These are phyloP conservation scores for Candida pseudoviswanathii DNA, from an alignment of 1,139 yeast species.

Conservation along the genomic window DNA sequence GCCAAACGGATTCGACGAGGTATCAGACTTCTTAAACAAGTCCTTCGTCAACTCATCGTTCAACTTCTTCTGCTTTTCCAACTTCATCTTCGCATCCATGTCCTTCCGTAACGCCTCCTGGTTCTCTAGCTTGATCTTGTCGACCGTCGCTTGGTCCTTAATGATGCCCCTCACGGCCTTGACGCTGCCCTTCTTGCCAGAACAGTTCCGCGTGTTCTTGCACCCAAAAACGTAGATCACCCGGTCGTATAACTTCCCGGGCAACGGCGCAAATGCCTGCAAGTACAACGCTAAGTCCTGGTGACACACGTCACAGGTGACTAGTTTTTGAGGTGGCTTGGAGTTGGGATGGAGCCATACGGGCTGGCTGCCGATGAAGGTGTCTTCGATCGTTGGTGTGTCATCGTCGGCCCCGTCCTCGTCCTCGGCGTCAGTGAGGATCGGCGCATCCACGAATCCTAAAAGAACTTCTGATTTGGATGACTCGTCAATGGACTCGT, in stretches of 20 bases:
- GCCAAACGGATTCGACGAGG: slow-evolving; percentile 33
- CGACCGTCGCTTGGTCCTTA: slow-evolving; percentile 55
- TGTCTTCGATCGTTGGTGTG: slow-evolving; percentile 65
- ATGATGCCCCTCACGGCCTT: slow-evolving; percentile 75
- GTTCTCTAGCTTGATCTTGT: slow-evolving; percentile 38
- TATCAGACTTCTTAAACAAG: slow-evolving; percentile 31
- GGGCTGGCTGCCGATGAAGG: slow-evolving; percentile 81
- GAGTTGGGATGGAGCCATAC: slow-evolving; percentile 57
- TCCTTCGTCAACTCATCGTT: slow-evolving; percentile 48
- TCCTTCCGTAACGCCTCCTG: slow-evolving; percentile 36
- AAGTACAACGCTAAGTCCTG: slow-evolving; percentile 63
- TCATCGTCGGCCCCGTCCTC: slow-evolving; percentile 25
- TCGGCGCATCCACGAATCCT: slow-evolving; percentile 65
- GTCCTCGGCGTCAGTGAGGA: slow-evolving; percentile 14
- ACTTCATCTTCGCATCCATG: slow-evolving; percentile 43
- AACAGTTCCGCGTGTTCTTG: slow-evolving; percentile 55
- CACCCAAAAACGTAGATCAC: slow-evolving; percentile 81
- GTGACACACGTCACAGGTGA: slow-evolving; percentile 68
- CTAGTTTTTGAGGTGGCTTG: slow-evolving; percentile 51
- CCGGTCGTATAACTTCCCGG: slow-evolving; percentile 74
- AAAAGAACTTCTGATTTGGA: slow-evolving; percentile 42
- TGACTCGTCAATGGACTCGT: slow-evolving; percentile 27
- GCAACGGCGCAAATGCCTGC: slow-evolving; percentile 82
- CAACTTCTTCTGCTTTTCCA: slow-evolving; percentile 43
- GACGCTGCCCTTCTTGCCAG: slow-evolving; percentile 66